A percentile compares a stretch with the other conserved stretches of the same genome.
Evolutionary conservation across 805 yeast species (phyloP).

Genomic region (Kluyveromyces wickerhamii): DNA sequence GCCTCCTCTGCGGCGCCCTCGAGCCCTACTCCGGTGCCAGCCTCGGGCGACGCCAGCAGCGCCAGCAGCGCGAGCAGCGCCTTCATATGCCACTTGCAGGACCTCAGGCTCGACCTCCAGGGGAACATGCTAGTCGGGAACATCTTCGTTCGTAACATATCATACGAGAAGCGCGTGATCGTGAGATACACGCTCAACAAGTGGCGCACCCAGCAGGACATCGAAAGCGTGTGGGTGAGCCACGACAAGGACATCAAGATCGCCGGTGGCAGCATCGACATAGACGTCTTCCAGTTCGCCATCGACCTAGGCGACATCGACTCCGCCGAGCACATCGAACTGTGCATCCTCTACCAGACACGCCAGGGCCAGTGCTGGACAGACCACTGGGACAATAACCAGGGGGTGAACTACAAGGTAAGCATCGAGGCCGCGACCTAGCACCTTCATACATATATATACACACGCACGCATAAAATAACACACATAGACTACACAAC

Average conservation of each 20-base stretch:
- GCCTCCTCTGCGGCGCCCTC: too few species aligned
- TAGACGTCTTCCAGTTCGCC: slow-evolving; percentile 26
- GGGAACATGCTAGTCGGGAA: slow-evolving; percentile 58
- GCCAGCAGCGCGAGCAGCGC: slow-evolving; percentile 7
- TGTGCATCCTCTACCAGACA: slow-evolving; percentile 26
- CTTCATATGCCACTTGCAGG: slow-evolving; percentile 38
- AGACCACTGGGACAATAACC: slow-evolving; percentile 28
- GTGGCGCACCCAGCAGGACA: slow-evolving; percentile 56
- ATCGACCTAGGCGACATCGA: slow-evolving; percentile 12
- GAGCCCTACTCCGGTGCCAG: slow-evolving; percentile 5
- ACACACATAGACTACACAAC: too few species aligned
- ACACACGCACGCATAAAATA: too few species aligned
- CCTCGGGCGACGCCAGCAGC: not conserved
- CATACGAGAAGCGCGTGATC: slow-evolving; percentile 59
- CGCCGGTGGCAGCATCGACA: slow-evolving; percentile 13
- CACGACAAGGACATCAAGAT: slow-evolving; percentile 23
- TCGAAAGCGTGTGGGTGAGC: slow-evolving; percentile 21
- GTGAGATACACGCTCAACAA: slow-evolving; percentile 68
- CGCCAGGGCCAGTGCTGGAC: slow-evolving; percentile 14
- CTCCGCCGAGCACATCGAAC: slow-evolving; percentile 12
- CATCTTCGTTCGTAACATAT: slow-evolving; percentile 68
- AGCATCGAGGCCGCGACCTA: slow-evolving; percentile 10
- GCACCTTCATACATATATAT: too few species aligned
- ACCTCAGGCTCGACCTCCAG: slow-evolving; percentile 50
- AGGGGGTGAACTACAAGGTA: slow-evolving; percentile 21